Conservation (phyloP, 1,139 yeast species). For the Casaregolazyma suthepensis region DNA sequence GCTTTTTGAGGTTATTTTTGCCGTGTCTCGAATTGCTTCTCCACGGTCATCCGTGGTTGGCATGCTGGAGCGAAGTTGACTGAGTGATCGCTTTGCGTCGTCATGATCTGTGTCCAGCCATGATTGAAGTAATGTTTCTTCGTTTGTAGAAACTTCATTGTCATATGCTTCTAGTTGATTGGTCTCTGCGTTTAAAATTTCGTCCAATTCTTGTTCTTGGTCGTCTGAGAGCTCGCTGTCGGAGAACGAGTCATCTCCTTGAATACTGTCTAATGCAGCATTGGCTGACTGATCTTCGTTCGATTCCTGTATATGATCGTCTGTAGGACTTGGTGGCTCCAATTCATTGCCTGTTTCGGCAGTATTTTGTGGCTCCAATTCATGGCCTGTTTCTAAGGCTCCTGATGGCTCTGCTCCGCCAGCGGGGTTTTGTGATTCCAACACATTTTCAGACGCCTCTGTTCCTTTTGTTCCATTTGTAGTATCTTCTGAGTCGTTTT, state of each 20-base stretch:
- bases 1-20: neutral
- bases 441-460: neutral
- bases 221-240: constrained; percentile 1
- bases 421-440: neutral
- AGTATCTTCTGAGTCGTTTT: neutral
- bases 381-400: too few species aligned
- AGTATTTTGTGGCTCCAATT: neutral
- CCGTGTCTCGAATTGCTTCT: neutral
- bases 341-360: neutral
- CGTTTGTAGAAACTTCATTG: constrained; percentile 3
- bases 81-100: neutral
- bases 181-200: neutral
- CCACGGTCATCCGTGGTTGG: neutral
- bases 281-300: neutral
- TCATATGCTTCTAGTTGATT: constrained; percentile 6
- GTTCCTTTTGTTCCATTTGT: neutral
- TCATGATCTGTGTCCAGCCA: constrained; percentile 5
- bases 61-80: neutral
- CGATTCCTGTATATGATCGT: neutral
- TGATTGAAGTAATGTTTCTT: constrained; percentile 2
- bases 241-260: neutral
- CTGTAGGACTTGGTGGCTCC: neutral
- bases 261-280: neutral
- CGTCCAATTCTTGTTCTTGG: constrained; percentile 5
- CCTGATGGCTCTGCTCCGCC: too few species aligned